Base-by-base conservation (phyloP, 805 yeast species). In the Barnettozyma californica region DNA sequence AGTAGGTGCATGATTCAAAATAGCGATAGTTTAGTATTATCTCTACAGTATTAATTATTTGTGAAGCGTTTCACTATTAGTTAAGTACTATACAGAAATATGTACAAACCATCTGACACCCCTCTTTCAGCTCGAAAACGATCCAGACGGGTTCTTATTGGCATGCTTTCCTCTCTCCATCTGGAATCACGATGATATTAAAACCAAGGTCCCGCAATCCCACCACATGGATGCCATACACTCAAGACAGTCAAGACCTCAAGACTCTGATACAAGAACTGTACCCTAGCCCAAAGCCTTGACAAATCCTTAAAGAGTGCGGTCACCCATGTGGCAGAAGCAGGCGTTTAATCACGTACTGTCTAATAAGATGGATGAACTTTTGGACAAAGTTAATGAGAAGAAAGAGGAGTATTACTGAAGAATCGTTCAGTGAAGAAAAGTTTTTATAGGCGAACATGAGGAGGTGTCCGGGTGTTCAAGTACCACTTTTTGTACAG, bases 281-380 rank as follows among this genome's bases (percentile, higher is more conserved):
- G 50, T 43, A 47, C 47, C 50, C 43, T 34, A 35, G 45, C 34
- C 39, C 13, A 34, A 35, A 25, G 18, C 26, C 34, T 18, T 9
- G 19, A 41, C n/a, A 19, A 27, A 23, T 35, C 41, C 42, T 26
- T 40, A 39, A 19, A 36, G 48, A 45, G 44, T 9, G 26, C 13
- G 27, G 26, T 27, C 19, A n/a, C 27, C 19, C 26, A 3, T 20
- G 8, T 20, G 14, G 13, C 35, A 14, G 40, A 29, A 45, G 45
- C 44, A 39, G 45, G 47, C 40, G 47, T 58, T 54, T 59, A 59
- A 58, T 53, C 62, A 57, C 73, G 84, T 79, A 80, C 86, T 80
- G 86, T 80, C 86, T 80, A 69, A 62, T 67, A 81, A 73, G 81
- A 77, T 71, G 84, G 84, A 76, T 69, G 64, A 21, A 73, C 68